Percentiles rank a stretch among this genome's conserved stretches.
Conservation (phyloP, 257 asterid species). For the Nicotiana sylvestris region DNA sequence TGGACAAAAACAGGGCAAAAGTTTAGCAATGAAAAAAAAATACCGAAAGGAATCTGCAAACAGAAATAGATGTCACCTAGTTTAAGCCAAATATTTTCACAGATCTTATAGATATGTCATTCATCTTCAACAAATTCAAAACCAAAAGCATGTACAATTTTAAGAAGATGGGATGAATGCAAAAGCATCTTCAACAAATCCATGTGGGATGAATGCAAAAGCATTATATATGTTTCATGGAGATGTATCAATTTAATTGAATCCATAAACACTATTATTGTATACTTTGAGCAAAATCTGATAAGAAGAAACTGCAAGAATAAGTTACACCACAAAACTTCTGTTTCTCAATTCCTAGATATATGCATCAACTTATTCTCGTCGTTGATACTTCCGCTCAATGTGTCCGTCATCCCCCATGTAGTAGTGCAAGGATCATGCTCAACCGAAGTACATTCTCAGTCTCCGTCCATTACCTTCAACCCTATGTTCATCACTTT, state of each 20-base stretch:
- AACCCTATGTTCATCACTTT: neutral
- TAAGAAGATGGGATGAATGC: neutral
- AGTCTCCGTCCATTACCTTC: neutral
- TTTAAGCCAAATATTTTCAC: neutral
- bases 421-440: neutral
- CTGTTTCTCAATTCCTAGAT: neutral
- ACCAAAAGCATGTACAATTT: neutral
- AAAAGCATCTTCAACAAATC: neutral
- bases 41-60: neutral
- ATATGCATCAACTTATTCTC: neutral
- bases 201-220: neutral
- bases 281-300: neutral
- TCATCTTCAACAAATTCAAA: conserved; percentile 4
- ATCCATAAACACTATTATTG: neutral
- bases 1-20: neutral
- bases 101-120: neutral
- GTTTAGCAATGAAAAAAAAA: neutral
- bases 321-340: neutral
- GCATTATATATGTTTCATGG: neutral
- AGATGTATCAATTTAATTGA: neutral
- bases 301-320: neutral
- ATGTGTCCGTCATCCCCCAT: neutral
- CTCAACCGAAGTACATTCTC: neutral
- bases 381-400: neutral
- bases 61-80: neutral